phyloP scores from a whole-genome alignment of 345 rosid species.

The Corchorus capsularis region DNA sequence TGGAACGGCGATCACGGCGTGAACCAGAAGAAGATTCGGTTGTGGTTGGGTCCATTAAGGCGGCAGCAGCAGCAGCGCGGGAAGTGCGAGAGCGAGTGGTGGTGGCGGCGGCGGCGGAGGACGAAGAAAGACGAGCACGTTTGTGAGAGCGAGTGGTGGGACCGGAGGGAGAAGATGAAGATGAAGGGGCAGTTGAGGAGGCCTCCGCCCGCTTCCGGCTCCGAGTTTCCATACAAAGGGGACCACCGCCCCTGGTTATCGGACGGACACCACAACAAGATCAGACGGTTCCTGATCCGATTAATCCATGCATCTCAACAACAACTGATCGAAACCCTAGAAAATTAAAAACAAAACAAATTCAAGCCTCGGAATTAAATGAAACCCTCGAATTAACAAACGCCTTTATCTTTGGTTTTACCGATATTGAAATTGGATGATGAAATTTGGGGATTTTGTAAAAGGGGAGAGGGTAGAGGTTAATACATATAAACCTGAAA shows the following conservation, averaged over 20 bases:
- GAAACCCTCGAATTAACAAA: neutral
- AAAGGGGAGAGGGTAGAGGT: neutral
- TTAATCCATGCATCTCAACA: constrained; percentile 44
- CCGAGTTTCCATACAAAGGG: constrained; percentile 99
- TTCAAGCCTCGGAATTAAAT: neutral
- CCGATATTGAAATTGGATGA: neutral
- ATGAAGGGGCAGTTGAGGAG: constrained; percentile 96
- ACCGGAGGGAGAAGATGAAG: constrained; percentile 60
- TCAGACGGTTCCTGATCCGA: constrained; percentile 60
- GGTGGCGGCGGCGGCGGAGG: constrained; percentile 35
- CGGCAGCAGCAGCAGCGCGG: constrained; percentile 34
- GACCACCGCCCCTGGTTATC: constrained; percentile 47
- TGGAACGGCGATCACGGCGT: constrained; percentile 65
- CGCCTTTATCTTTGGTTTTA: neutral
- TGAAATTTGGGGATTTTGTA: neutral
- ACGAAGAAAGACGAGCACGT: constrained; percentile 63
- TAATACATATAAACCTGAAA: constrained; percentile 13
- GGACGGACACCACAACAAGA: constrained; percentile 36
- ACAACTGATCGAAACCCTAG: constrained; percentile 25
- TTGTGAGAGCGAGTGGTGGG: constrained; percentile 79
- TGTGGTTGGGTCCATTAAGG: constrained; percentile 75
- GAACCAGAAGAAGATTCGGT: constrained; percentile 77
- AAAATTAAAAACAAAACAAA: neutral
- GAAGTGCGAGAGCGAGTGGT: constrained; percentile 50
- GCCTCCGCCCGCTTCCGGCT: constrained; percentile 99